phyloP scores from a whole-genome alignment of 495 filamentous ascomycete species.

The Trypethelium eluteriae region DNA sequence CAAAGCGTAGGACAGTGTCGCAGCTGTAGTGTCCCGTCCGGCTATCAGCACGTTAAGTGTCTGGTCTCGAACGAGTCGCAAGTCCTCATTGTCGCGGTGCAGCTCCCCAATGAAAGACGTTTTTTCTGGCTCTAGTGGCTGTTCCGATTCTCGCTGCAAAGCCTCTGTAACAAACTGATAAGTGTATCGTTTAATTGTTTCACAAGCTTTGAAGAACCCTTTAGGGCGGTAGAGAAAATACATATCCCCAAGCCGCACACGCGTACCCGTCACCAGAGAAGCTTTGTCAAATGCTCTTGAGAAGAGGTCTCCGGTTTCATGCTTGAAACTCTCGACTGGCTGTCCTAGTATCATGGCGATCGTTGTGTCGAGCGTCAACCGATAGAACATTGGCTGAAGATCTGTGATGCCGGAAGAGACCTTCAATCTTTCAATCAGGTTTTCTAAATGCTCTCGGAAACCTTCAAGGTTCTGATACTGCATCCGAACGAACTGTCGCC shows the following conservation, averaged over 20 bases:
- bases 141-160: conserved; percentile 7
- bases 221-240: conserved; percentile 8
- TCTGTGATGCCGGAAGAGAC: conserved; percentile 6
- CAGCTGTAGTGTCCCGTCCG: conserved; percentile 34
- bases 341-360: conserved; percentile 10
- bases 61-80: conserved; percentile 24
- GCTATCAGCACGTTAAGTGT: conserved; percentile 28
- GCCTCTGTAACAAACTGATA: conserved; percentile 7
- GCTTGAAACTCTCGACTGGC: conserved; percentile 10
- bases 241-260: conserved; percentile 6
- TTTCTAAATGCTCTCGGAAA: conserved; percentile 7
- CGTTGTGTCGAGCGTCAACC: conserved; percentile 6
- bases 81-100: conserved; percentile 34
- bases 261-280: neutral
- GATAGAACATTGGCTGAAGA: conserved; percentile 12
- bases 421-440: conserved; percentile 6
- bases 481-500: conserved; percentile 53
- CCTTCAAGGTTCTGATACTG: conserved; percentile 30
- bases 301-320: conserved; percentile 9
- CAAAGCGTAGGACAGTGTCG: conserved; percentile 11
- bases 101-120: conserved; percentile 34
- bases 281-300: conserved; percentile 1
- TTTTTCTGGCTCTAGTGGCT: neutral
- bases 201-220: conserved; percentile 11
- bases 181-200: conserved; percentile 10